A percentile compares a stretch with the other conserved stretches of the same genome.
phyloP scores from a whole-genome alignment of 2,329 filamentous ascomycete genomes.

The Epichloe bromicola region DNA sequence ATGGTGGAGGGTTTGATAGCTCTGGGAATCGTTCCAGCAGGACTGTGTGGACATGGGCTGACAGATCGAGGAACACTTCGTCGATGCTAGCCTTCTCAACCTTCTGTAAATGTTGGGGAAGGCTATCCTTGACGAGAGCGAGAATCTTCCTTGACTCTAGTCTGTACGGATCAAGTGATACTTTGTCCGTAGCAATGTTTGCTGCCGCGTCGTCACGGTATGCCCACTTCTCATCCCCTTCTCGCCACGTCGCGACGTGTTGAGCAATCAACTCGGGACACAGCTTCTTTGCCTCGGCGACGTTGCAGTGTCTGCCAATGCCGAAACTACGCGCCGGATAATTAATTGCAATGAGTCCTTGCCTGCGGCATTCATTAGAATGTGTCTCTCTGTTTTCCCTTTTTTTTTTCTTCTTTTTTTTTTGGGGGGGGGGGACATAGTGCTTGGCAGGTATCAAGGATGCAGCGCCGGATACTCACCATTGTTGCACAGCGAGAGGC shows the following conservation, averaged over 20 bases:
- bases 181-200: slow-evolving; percentile 80
- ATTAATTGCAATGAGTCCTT: slow-evolving; percentile 90
- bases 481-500: slow-evolving; percentile 89
- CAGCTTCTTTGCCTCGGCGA: slow-evolving; percentile 70
- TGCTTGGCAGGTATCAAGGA: not conserved
- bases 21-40: slow-evolving; percentile 68
- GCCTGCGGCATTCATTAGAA: slow-evolving; percentile 34
- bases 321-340: slow-evolving; percentile 78
- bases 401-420: too few relatives aligned
- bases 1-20: slow-evolving; percentile 49
- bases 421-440: not conserved
- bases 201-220: slow-evolving; percentile 72
- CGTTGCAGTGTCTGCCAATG: slow-evolving; percentile 65
- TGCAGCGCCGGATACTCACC: slow-evolving; percentile 33
- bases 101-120: slow-evolving; percentile 53
- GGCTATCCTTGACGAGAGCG: slow-evolving; percentile 57
- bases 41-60: slow-evolving; percentile 64
- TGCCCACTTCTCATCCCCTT: slow-evolving; percentile 83
- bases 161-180: slow-evolving; percentile 85
- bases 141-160: slow-evolving; percentile 74
- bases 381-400: not conserved
- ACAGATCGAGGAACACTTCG: slow-evolving; percentile 89
- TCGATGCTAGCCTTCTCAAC: slow-evolving; percentile 94
- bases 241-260: slow-evolving; percentile 90
- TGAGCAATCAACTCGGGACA: slow-evolving; percentile 77